Evolutionary conservation across 176 grass and related monocot species (phyloP), one percentile per base, ranked within the genome.

Genomic region (Musa itinerans): DNA sequence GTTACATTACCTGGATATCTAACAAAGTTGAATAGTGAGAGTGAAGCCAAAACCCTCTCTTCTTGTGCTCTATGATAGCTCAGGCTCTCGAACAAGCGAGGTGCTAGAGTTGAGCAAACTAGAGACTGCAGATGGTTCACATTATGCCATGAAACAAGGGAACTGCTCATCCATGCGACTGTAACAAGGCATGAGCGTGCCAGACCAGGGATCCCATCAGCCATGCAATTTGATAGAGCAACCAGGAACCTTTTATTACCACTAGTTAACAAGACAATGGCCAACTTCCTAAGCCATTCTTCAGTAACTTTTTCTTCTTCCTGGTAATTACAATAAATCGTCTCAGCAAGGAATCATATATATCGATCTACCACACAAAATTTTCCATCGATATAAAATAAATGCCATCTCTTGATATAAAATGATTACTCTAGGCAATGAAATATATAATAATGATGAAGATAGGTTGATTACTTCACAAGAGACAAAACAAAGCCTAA

Each of bases 231-330:
- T 20, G 94, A 89, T 59, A 98, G 67, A 52, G 88, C 88, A 2
- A 69, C 54, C 43, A 98, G 83, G 70, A 97, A 88, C 75, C 76
- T 83, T 73, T 86, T 85, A 17, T 55, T 87, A 63, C 94, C 88
- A n/a, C 84, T 91, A 57, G 84, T 87, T 9, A 88, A 74, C 62
- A 98, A 79, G 61, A 91, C 72, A 1, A 79, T 81, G 50, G 84
- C 82, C 22, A 98, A 84, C 73, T 87, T 98, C 68, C 87, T 82
- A 56, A 91, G 88, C 55, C 84, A 78, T 52, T 98, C 88, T 71
- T 97, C 90, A 11, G 82, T 82, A 65, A 79, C 15, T 75, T 87
- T 91, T 81, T 93, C 94, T 87, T 98, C 90, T 80, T 98, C 94
- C 94, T 98, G 76, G 53, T 58, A 69, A 66, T 85, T 52, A 23